Evolutionary conservation across 2,329 filamentous ascomycete species (phyloP).

Genomic region (Venturia oleaginea): DNA sequence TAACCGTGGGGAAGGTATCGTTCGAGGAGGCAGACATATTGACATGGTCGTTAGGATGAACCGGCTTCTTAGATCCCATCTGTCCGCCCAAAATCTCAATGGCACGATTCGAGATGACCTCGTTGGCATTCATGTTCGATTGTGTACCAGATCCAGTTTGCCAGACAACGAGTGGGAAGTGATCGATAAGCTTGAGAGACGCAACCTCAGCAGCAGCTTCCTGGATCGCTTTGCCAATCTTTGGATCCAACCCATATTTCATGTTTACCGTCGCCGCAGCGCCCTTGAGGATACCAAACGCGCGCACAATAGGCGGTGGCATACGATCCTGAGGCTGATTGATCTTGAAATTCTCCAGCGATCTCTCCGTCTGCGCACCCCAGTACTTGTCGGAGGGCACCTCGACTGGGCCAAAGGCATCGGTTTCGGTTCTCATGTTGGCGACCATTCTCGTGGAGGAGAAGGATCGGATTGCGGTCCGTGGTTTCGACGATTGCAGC

Average conservation of each 20-base stretch:
- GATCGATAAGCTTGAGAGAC: constrained; percentile 84
- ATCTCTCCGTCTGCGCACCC: constrained; percentile 95
- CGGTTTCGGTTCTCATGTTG: constrained; percentile 72
- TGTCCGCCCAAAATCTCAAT: constrained; percentile 93
- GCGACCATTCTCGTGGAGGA: constrained; percentile 27
- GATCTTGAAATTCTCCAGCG: constrained; percentile 96
- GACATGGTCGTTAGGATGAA: constrained; percentile 98
- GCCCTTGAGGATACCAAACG: constrained; percentile 95
- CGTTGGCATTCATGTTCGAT: constrained; percentile 99
- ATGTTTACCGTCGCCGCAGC: constrained; percentile 94
- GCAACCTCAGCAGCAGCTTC: constrained; percentile 91
- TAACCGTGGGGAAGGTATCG: constrained; percentile 98
- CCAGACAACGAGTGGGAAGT: constrained; percentile 98
- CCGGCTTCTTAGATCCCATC: constrained; percentile 95
- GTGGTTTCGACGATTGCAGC: background rate
- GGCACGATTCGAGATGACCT: constrained; percentile 98
- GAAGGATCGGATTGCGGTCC: constrained; percentile 3
- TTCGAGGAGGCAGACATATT: constrained; percentile 99
- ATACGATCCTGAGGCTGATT: constrained; percentile 99
- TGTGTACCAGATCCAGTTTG: constrained; percentile 98
- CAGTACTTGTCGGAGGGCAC: constrained; percentile 92
- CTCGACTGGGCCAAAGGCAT: constrained; percentile 96
- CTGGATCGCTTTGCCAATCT: constrained; percentile 85
- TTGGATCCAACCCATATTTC: constrained; percentile 84
- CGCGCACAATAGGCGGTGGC: constrained; percentile 83